Percentiles rank a stretch among this genome's conserved stretches.
These are phyloP conservation scores for Ogataea angusta DNA, from an alignment of 805 yeast genomes.

Conservation along the genomic window DNA sequence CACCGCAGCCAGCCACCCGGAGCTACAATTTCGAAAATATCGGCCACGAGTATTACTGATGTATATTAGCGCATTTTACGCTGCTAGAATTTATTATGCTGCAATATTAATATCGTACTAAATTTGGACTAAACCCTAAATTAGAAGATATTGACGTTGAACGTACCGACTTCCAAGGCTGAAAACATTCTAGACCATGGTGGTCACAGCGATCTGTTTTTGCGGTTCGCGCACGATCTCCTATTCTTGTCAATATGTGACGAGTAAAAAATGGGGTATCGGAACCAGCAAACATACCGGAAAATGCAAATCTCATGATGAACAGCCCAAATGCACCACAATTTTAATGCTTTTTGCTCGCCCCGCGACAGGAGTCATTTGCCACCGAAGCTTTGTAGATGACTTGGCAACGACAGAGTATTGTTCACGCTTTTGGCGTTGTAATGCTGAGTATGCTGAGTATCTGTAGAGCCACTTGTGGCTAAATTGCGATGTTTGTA, in stretches of 20 bases:
- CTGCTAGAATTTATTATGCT: not conserved
- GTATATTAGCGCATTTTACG: not conserved
- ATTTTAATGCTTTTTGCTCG: not conserved
- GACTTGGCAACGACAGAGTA: no score
- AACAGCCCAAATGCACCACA: not conserved
- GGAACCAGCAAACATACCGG: not conserved
- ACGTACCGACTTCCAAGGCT: no score
- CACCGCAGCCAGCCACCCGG: not conserved
- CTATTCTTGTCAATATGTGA: not conserved
- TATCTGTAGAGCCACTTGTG: no score
- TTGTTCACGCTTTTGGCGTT: no score
- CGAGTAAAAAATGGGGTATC: not conserved
- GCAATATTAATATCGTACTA: not conserved
- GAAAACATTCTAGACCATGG: not conserved
- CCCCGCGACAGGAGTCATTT: no score
- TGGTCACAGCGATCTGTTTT: not conserved
- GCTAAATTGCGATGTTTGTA: no score
- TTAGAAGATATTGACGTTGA: no score
- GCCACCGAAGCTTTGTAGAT: no score
- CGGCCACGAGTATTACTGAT: conserved; percentile 17
- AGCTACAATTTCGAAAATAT: conserved; percentile 12
- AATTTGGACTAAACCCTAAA: no score
- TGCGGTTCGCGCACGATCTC: not conserved
- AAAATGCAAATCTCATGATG: not conserved
- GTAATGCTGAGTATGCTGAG: no score